Conservation (phyloP, 192 early-diverging fungal species). For the Backusella australiensis region DNA sequence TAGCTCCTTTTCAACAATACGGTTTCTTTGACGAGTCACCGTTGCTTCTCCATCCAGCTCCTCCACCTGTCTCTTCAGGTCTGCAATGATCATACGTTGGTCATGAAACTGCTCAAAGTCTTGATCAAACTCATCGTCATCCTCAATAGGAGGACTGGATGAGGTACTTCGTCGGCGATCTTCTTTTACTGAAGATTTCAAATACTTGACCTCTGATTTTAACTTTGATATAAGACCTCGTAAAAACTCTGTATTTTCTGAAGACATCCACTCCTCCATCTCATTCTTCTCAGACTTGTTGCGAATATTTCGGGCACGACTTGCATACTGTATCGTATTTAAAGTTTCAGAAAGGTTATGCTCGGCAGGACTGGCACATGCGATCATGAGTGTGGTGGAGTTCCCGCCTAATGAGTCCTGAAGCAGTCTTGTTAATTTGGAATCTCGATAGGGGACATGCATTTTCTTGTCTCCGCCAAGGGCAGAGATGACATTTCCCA, state of each 20-base stretch:
- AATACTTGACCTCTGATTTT: conserved; percentile 45
- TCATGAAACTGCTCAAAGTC: conserved; percentile 28
- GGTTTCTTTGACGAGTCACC: conserved; percentile 25
- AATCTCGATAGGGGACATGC: conserved; percentile 98
- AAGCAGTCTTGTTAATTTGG: conserved; percentile 92
- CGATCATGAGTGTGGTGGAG: conserved; percentile 88
- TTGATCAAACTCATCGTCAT: conserved; percentile 4
- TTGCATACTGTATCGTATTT: conserved; percentile 96
- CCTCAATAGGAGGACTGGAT: background rate
- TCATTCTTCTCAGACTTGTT: conserved; percentile 47
- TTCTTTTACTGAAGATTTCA: background rate
- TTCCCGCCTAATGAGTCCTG: conserved; percentile 96
- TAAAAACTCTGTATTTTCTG: conserved; percentile 64
- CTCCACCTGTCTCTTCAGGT: conserved; percentile 30
- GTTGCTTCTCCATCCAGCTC: conserved; percentile 30
- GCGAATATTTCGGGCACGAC: conserved; percentile 91
- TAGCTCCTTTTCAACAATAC: conserved; percentile 21
- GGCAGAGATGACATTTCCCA: conserved; percentile 96
- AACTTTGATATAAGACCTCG: conserved; percentile 61
- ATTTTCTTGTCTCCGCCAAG: conserved; percentile 67
- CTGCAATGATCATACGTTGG: conserved; percentile 24
- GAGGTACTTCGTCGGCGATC: background rate
- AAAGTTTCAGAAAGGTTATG: conserved; percentile 84
- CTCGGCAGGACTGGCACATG: conserved; percentile 86
- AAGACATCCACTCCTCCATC: conserved; percentile 58